Percentiles rank a stretch among this genome's conserved stretches.
Evolutionary conservation across 2,329 filamentous ascomycete species (phyloP).

Genomic region (Calycina herbarum): DNA sequence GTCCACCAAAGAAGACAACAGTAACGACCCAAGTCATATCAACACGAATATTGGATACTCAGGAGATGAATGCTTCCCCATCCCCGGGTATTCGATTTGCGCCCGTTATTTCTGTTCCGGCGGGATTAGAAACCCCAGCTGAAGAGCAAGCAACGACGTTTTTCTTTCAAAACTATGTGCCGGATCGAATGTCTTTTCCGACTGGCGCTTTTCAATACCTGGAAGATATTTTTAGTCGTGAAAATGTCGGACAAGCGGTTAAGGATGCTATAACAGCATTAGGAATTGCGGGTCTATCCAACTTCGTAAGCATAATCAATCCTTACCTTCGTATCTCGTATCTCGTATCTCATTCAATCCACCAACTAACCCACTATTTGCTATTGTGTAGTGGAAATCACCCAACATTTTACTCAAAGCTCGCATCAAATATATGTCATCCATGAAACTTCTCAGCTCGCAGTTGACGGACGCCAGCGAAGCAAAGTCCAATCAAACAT

Average conservation of each 20-base stretch:
- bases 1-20: background rate
- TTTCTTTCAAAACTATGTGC: constrained; percentile 34
- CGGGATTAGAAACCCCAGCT: constrained; percentile 11
- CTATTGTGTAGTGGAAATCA: constrained; percentile 20
- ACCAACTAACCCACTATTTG: background rate
- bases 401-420: constrained; percentile 22
- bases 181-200: constrained; percentile 17
- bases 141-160: constrained; percentile 32
- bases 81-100: background rate
- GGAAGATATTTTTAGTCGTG: constrained; percentile 36
- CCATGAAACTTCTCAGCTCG: constrained; percentile 23
- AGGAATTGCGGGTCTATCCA: constrained; percentile 28
- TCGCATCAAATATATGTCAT: constrained; percentile 26
- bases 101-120: background rate
- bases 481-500: constrained; percentile 31
- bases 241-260: constrained; percentile 45
- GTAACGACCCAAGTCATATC: background rate
- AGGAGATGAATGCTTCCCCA: background rate
- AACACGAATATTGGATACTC: too few relatives aligned
- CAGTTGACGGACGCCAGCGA: constrained; percentile 23
- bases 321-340: background rate
- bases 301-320: constrained; percentile 16
- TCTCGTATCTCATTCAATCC: background rate
- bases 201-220: constrained; percentile 31
- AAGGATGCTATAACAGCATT: constrained; percentile 27